Evolutionary conservation across 768 basidiomycete genomes (phyloP).

Genomic region (Tulasnella calospora): DNA sequence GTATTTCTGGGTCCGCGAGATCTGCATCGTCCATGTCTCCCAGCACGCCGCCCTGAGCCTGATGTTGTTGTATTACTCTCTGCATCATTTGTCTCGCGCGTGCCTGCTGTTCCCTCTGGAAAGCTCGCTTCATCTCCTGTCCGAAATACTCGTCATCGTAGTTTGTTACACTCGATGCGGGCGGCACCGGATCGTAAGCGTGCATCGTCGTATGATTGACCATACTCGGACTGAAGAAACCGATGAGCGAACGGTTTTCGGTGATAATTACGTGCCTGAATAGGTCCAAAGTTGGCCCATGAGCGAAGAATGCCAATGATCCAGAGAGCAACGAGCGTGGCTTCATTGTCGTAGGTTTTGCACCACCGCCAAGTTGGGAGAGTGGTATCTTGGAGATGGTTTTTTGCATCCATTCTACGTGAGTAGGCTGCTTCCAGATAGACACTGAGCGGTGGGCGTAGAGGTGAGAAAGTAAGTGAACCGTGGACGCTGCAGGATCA

Average conservation of each 20-base stretch:
- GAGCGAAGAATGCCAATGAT: slow-evolving; percentile 34
- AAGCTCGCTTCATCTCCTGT: background rate
- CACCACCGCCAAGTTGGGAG: slow-evolving; percentile 30
- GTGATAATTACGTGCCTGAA: slow-evolving; percentile 73
- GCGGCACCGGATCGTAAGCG: slow-evolving; percentile 85
- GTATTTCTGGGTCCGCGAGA: background rate
- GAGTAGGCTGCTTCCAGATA: slow-evolving; percentile 73
- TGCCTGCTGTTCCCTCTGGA: background rate
- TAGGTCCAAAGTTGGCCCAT: slow-evolving; percentile 48
- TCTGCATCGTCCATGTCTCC: background rate
- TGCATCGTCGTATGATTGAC: slow-evolving; percentile 49
- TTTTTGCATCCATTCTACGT: slow-evolving; percentile 63
- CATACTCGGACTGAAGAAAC: slow-evolving; percentile 64
- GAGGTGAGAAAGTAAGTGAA: slow-evolving; percentile 82
- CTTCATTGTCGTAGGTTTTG: slow-evolving; percentile 29
- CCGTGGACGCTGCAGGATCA: slow-evolving; percentile 38
- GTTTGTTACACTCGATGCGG: slow-evolving; percentile 49
- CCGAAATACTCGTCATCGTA: slow-evolving; percentile 77
- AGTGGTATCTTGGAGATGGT: slow-evolving; percentile 47
- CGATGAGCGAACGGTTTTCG: slow-evolving; percentile 53
- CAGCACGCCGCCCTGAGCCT: background rate
- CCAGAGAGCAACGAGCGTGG: slow-evolving; percentile 33
- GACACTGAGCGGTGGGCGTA: slow-evolving; percentile 73
- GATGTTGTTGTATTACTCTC: background rate
- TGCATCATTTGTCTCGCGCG: slow-evolving; percentile 12